Percentiles rank a stretch among this genome's conserved stretches.
phyloP scores from a whole-genome alignment of 805 yeast genomes.

The Cyberlindnera americana region DNA sequence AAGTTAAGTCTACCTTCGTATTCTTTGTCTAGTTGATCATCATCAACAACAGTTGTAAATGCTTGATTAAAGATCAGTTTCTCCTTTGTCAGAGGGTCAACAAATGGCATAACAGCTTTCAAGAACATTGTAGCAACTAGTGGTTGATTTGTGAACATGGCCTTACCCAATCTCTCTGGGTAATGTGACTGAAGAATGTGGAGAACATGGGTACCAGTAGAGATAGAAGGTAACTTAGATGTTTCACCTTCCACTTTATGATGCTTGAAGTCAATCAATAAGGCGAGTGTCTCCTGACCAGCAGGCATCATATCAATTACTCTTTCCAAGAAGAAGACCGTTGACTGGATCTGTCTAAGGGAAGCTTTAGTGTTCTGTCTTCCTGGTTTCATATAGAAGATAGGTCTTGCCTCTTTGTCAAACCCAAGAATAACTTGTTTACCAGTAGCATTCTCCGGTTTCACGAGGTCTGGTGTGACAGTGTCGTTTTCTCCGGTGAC shows the following conservation, averaged over 20 bases:
- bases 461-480: conserved; percentile 50
- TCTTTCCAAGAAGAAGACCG: conserved; percentile 86
- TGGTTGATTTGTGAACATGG: conserved; percentile 86
- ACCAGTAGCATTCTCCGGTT: conserved; percentile 81
- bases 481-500: conserved; percentile 47
- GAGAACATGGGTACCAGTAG: conserved; percentile 84
- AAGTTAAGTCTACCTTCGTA: conserved; percentile 85
- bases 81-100: conserved; percentile 91
- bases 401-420: conserved; percentile 79
- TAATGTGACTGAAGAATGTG: conserved; percentile 93
- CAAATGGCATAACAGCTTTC: conserved; percentile 87
- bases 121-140: conserved; percentile 88
- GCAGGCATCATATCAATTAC: conserved; percentile 92
- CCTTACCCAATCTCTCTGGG: conserved; percentile 93
- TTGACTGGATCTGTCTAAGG: conserved; percentile 84
- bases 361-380: conserved; percentile 90
- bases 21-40: conserved; percentile 71
- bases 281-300: conserved; percentile 88
- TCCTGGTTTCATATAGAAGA: conserved; percentile 87
- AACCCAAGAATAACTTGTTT: conserved; percentile 86
- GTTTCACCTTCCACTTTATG: conserved; percentile 41
- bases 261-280: conserved; percentile 85
- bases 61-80: conserved; percentile 89
- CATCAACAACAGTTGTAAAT: conserved; percentile 74
- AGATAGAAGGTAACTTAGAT: conserved; percentile 76